phyloP scores from a whole-genome alignment of 1,139 yeast genomes.

The Protomyces macrosporus region DNA sequence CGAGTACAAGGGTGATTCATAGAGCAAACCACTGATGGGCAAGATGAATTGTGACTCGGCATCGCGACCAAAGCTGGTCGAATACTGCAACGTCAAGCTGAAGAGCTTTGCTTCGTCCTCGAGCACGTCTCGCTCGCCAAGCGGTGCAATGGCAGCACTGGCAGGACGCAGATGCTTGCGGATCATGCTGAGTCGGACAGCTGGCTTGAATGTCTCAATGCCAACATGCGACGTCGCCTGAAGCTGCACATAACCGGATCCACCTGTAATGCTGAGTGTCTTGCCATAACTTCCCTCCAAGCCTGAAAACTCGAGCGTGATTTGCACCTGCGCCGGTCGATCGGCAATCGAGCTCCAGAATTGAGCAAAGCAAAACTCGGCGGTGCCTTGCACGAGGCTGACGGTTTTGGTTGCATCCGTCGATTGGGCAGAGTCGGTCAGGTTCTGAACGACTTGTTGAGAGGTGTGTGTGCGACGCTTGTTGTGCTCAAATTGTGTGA shows the following conservation, averaged over 20 bases:
- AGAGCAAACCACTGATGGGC: constrained; percentile 25
- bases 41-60: constrained; percentile 21
- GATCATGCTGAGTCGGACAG: constrained; percentile 19
- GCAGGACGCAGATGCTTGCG: constrained; percentile 24
- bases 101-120: constrained; percentile 26
- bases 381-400: constrained; percentile 22
- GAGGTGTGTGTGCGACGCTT: constrained; percentile 24
- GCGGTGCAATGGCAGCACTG: constrained; percentile 15
- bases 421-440: constrained; percentile 9
- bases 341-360: constrained; percentile 27
- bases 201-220: constrained; percentile 26
- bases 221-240: constrained; percentile 14
- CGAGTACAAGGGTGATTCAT: constrained; percentile 28
- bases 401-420: constrained; percentile 19
- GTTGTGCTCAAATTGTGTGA: constrained; percentile 25
- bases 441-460: constrained; percentile 10
- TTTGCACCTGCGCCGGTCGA: constrained; percentile 21
- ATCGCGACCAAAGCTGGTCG: constrained; percentile 15
- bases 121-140: constrained; percentile 28
- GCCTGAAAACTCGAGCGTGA: constrained; percentile 29
- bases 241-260: constrained; percentile 22
- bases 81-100: constrained; percentile 25
- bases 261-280: constrained; percentile 4
- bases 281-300: constrained; percentile 11
- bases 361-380: constrained; percentile 29